phyloP scores from a whole-genome alignment of 2,329 filamentous ascomycete species.

The Talaromyces rugulosus region DNA sequence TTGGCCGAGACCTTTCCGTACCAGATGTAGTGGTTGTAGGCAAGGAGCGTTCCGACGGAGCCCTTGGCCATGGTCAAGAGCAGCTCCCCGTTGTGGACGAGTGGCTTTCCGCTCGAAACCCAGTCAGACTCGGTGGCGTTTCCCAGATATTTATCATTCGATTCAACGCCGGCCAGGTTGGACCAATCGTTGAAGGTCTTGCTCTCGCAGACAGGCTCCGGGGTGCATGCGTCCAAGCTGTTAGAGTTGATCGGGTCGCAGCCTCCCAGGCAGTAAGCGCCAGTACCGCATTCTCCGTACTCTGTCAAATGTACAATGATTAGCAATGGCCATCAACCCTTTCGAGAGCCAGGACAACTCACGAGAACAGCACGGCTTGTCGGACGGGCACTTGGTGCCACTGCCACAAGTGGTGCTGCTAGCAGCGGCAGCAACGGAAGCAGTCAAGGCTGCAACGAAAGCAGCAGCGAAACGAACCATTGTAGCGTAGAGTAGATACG shows the following conservation, averaged over 20 bases:
- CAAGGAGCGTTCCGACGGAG: conserved; percentile 81
- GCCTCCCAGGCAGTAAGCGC: conserved; percentile 91
- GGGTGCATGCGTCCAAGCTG: conserved; percentile 77
- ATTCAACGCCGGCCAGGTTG: conserved; percentile 62
- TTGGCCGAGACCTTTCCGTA: conserved; percentile 88
- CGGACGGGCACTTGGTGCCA: conserved; percentile 62
- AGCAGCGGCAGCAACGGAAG: conserved; percentile 26
- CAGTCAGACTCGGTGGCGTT: conserved; percentile 77
- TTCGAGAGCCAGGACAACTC: conserved; percentile 32
- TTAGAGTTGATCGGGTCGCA: conserved; percentile 86
- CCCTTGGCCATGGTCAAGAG: conserved; percentile 85
- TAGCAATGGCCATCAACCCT: not conserved
- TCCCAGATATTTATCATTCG: conserved; percentile 80
- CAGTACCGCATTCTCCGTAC: conserved; percentile 88
- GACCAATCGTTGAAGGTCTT: conserved; percentile 66
- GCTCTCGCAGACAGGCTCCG: conserved; percentile 75
- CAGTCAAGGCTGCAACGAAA: conserved; percentile 31
- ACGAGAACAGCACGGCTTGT: conserved; percentile 77
- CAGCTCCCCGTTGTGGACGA: conserved; percentile 58
- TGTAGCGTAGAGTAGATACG: conserved; percentile 7
- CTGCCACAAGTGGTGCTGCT: conserved; percentile 31
- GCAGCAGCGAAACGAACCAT: conserved; percentile 36
- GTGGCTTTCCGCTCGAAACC: conserved; percentile 77
- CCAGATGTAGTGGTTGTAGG: conserved; percentile 87
- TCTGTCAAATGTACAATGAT: conserved; percentile 47